phyloP scores from a whole-genome alignment of 805 yeast species.

The Cyberlindnera misumaiensis region DNA sequence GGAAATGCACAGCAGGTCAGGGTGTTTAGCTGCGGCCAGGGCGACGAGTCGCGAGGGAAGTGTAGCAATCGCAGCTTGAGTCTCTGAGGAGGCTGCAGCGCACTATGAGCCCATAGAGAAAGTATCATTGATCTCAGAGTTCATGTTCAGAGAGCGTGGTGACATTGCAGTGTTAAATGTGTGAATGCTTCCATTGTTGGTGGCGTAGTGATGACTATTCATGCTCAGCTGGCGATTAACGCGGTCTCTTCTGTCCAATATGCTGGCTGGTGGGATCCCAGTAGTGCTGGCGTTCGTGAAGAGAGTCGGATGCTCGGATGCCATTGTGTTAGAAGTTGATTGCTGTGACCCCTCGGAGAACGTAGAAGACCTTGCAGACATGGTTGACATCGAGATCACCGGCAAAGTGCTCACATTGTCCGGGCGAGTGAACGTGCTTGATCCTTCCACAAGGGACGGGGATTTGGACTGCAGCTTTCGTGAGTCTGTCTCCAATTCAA shows the following conservation, averaged over 20 bases:
- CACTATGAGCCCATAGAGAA: neutral
- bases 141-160: slow-evolving; percentile 3
- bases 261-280: slow-evolving; percentile 71
- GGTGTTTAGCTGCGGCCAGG: no score
- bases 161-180: slow-evolving; percentile 13
- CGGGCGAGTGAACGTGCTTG: slow-evolving; percentile 6
- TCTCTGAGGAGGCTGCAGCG: no score
- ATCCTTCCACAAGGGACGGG: slow-evolving; percentile 7
- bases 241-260: slow-evolving; percentile 38
- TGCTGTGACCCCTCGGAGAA: slow-evolving; percentile 29
- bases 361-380: slow-evolving; percentile 30
- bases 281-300: slow-evolving; percentile 58
- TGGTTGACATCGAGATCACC: slow-evolving; percentile 27
- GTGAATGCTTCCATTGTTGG: slow-evolving; percentile 15
- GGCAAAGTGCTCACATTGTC: slow-evolving; percentile 29
- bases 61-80: no score
- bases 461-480: slow-evolving; percentile 1
- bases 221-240: slow-evolving; percentile 15
- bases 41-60: no score
- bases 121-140: neutral
- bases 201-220: slow-evolving; percentile 13
- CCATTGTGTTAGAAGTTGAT: slow-evolving; percentile 29
- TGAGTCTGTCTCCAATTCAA: neutral
- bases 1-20: no score
- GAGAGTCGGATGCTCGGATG: slow-evolving; percentile 32